phyloP scores from a whole-genome alignment of 2,329 filamentous ascomycete species.

The Decorospora gaudefroyi region DNA sequence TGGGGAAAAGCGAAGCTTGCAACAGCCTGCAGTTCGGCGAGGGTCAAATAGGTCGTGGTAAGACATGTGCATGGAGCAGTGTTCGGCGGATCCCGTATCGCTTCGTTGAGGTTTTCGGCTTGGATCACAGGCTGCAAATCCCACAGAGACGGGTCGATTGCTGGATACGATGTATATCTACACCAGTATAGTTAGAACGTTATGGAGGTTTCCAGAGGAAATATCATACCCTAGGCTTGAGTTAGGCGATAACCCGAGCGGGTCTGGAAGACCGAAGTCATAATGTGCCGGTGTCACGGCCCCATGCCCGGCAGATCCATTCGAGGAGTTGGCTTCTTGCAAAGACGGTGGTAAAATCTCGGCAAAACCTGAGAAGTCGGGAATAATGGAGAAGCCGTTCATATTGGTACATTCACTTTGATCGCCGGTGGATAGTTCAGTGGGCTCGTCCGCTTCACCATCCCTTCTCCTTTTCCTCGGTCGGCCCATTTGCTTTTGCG shows the following conservation, averaged over 20 bases:
- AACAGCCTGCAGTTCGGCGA: constrained; percentile 50
- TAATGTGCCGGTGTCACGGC: constrained; percentile 10
- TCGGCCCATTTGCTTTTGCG: constrained; percentile 56
- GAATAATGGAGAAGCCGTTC: constrained; percentile 7
- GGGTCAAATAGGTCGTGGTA: constrained; percentile 52
- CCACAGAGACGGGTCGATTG: constrained; percentile 39
- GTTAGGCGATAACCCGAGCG: constrained; percentile 6
- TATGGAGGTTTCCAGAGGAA: neutral
- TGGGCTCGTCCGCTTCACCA: constrained; percentile 19
- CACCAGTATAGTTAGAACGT: neutral
- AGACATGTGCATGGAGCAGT: constrained; percentile 51
- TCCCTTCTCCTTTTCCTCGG: constrained; percentile 54
- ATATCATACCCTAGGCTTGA: constrained; percentile 21
- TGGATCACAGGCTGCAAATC: constrained; percentile 8
- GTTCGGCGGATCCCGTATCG: constrained; percentile 11
- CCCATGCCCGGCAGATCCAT: constrained; percentile 7
- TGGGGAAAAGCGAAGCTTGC: constrained; percentile 50
- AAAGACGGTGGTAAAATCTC: constrained; percentile 18
- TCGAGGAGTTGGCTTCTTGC: constrained; percentile 5
- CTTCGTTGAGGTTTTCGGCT: constrained; percentile 1
- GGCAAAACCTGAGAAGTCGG: constrained; percentile 16
- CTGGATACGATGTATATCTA: constrained; percentile 20
- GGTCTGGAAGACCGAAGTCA: constrained; percentile 10
- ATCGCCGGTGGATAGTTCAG: constrained; percentile 1
- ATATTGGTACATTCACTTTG: constrained; percentile 4